These are phyloP conservation scores for Xylariomycetidae sp. DNA, from an alignment of 2,329 filamentous ascomycete species.

Conservation along the genomic window DNA sequence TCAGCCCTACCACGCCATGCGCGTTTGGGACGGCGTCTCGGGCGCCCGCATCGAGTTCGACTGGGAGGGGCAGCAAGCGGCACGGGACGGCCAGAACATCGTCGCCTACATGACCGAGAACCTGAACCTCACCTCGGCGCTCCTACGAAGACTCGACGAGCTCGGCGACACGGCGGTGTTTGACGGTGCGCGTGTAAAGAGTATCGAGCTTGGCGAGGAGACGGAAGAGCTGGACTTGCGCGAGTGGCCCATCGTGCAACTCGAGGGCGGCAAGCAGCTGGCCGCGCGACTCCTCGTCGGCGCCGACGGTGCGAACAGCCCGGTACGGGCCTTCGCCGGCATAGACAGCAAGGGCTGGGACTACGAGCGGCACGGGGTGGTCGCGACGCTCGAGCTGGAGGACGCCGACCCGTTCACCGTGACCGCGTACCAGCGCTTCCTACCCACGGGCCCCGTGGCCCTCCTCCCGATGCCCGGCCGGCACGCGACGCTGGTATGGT, in stretches of 20 bases:
- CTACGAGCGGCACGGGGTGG: constrained; percentile 83
- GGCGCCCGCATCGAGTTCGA: constrained; percentile 87
- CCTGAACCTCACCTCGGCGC: constrained; percentile 72
- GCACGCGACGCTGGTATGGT: constrained; percentile 86
- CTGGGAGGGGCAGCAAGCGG: constrained; percentile 44
- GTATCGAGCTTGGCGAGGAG: constrained; percentile 69
- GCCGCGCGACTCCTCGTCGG: constrained; percentile 82
- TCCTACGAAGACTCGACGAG: constrained; percentile 66
- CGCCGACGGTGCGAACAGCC: constrained; percentile 91
- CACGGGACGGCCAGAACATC: constrained; percentile 44
- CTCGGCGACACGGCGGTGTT: constrained; percentile 64
- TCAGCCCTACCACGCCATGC: constrained; percentile 91
- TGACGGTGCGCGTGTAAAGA: constrained; percentile 70
- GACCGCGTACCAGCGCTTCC: constrained; percentile 89
- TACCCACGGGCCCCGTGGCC: constrained; percentile 86
- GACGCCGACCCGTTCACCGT: constrained; percentile 52
- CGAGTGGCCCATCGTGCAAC: constrained; percentile 78
- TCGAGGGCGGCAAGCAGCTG: constrained; percentile 62
- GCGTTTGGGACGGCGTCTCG: constrained; percentile 94
- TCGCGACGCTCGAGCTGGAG: constrained; percentile 76
- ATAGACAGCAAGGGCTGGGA: constrained; percentile 89
- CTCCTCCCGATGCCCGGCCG: constrained; percentile 84
- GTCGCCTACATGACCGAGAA: constrained; percentile 99
- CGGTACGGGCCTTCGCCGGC: constrained; percentile 81
- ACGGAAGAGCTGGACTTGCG: constrained; percentile 68